Percentiles rank a stretch among this genome's conserved stretches.
These are phyloP conservation scores for Colletotrichum coccodes DNA, from an alignment of 2,329 filamentous ascomycete genomes.

Conservation along the genomic window DNA sequence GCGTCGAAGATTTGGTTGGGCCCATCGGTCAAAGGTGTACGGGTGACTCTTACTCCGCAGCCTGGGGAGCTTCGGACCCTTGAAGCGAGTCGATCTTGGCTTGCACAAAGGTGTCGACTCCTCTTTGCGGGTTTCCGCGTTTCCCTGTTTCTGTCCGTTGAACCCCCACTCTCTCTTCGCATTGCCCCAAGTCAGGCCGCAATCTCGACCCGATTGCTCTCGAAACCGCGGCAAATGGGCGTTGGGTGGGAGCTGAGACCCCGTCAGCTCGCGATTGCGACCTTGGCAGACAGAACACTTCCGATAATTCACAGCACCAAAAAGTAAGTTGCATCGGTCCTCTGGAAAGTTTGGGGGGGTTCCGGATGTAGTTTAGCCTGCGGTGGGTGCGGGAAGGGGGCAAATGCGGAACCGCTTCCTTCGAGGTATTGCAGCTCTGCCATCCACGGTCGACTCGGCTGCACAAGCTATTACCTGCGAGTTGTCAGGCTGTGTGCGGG, in stretches of 20 bases:
- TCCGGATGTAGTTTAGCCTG: neutral
- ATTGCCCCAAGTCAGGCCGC: neutral
- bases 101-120: neutral
- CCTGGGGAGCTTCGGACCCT: neutral
- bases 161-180: neutral
- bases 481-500: conserved; percentile 2
- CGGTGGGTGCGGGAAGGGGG: neutral
- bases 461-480: neutral
- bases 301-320: neutral
- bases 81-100: neutral
- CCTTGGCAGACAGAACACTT: neutral
- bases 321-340: neutral
- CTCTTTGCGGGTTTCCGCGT: neutral
- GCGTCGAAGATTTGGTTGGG: neutral
- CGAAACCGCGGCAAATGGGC: neutral
- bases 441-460: neutral
- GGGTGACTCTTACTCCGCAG: neutral
- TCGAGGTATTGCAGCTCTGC: neutral
- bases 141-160: neutral
- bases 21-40: neutral
- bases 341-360: neutral
- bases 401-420: neutral
- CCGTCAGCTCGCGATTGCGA: neutral
- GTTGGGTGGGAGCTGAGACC: neutral
- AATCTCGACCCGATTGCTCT: neutral